A percentile compares a stretch with the other conserved stretches of the same genome.
phyloP scores from a whole-genome alignment of 306 rosid species.

The barrel medic (Medicago truncatula) region DNA sequence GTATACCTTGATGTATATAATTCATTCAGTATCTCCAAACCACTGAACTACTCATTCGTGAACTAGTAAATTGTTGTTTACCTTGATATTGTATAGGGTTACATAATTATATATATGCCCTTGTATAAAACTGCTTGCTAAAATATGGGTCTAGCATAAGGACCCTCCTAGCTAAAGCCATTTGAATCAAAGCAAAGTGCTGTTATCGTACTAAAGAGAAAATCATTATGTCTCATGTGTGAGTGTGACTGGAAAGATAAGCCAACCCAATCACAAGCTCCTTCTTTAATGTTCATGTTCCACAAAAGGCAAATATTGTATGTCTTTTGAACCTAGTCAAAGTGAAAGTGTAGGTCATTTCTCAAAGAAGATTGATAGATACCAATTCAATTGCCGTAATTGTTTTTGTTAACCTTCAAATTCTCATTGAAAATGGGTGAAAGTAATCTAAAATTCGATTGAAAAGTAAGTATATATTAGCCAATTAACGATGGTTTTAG shows the following conservation, averaged over 20 bases:
- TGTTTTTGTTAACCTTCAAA: no score
- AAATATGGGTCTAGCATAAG: slow-evolving; percentile 15
- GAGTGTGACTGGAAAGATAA: slow-evolving; percentile 50
- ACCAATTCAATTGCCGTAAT: no score
- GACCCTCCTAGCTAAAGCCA: slow-evolving; percentile 30
- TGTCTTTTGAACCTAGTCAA: slow-evolving; percentile 46
- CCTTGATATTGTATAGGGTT: background rate
- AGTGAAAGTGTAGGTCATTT: slow-evolving; percentile 49
- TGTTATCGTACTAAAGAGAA: slow-evolving; percentile 42
- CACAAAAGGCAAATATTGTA: slow-evolving; percentile 44
- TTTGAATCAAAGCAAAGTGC: slow-evolving; percentile 37
- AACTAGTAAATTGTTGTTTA: background rate
- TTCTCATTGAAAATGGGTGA: no score
- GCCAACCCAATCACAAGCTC: slow-evolving; percentile 40
- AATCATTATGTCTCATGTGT: slow-evolving; percentile 43
- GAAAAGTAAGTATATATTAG: no score
- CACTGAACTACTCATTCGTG: background rate
- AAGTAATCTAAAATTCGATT: no score
- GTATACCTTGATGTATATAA: no score
- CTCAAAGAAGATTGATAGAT: slow-evolving; percentile 35
- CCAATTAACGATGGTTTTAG: no score
- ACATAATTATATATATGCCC: slow-evolving; percentile 22
- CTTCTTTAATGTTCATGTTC: slow-evolving; percentile 49
- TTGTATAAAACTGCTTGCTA: slow-evolving; percentile 30
- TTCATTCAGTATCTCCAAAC: no score